Base-by-base conservation (phyloP, 2,329 filamentous ascomycete species). In the Zymoseptoria brevis region DNA sequence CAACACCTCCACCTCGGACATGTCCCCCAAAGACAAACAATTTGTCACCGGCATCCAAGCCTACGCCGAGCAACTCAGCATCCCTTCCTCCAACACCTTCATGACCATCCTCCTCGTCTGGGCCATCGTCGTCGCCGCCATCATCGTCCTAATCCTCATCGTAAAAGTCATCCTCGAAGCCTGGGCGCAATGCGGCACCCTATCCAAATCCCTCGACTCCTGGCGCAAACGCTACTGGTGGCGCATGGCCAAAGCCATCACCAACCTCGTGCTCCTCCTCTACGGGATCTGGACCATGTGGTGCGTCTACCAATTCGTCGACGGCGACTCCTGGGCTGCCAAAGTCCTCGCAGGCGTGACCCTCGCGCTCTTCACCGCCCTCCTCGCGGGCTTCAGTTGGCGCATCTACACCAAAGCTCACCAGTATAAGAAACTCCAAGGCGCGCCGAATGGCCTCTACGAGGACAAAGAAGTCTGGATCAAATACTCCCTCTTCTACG, bases 191-290 rank as follows among this genome's bases (percentile, higher is more conserved):
- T 93, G 89, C 66, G 91, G 88, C 64, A 89, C 80, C 61, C 95
- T 97, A 71, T 92, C 94, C 11, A 81, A 90, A 71, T 82, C 83
- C 41, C 82, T 97, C 59, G 79, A 84, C 16, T 87, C 88, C 52
- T 97, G 97, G 83, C 88, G 94, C 65, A 89, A 96, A 77, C 89
- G 96, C 74, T 97, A 97, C 79, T 97, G 94, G 94, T 88, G 89
- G 66, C 85, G 91, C 57, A 87, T 99, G 72, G 89, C 87, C 52
- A 89, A 93, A 62, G 88, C 91, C 16, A 88, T 97, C 69, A 96
- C 91, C 50, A 89, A 89, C 65, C 81, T 99, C 74, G 91, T 99
- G 67, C 81, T 97, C 61, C 79, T 97, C 19, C 83, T 97, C 2
- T 99, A 97, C 75, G 90, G 94, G 62, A 84, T 96, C 62, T 97